Evolutionary conservation across 1,284 basidiomycete genomes (phyloP).

Genomic region (Tetrapyrgos nigripes): DNA sequence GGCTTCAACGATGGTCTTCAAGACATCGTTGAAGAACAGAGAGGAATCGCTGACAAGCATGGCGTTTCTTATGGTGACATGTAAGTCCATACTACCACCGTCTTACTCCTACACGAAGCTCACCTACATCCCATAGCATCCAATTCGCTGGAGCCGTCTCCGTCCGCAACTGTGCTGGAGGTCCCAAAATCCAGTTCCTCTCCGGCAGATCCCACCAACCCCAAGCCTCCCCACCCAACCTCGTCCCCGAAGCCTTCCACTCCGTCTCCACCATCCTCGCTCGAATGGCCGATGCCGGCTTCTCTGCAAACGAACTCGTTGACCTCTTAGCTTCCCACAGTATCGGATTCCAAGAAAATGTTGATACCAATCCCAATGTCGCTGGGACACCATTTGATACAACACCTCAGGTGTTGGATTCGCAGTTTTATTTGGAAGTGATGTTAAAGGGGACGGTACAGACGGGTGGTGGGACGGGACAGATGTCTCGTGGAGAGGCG

Average conservation of each 20-base stretch:
- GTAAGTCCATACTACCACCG: slow-evolving; percentile 23
- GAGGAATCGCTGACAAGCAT: slow-evolving; percentile 39
- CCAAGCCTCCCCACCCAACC: slow-evolving; percentile 31
- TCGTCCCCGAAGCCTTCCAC: slow-evolving; percentile 40
- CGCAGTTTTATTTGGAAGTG: slow-evolving; percentile 41
- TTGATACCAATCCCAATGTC: slow-evolving; percentile 2
- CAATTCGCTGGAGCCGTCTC: slow-evolving; percentile 50
- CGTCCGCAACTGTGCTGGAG: slow-evolving; percentile 43
- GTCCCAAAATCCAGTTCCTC: slow-evolving; percentile 41
- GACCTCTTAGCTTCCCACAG: slow-evolving; percentile 45
- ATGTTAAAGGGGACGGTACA: slow-evolving; percentile 38
- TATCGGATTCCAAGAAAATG: slow-evolving; percentile 39
- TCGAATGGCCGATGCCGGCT: slow-evolving; percentile 46
- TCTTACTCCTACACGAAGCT: slow-evolving; percentile 1
- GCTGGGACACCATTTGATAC: slow-evolving; percentile 41
- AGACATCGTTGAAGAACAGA: slow-evolving; percentile 39
- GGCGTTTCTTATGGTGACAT: slow-evolving; percentile 45
- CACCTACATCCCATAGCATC: slow-evolving; percentile 29
- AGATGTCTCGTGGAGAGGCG: slow-evolving; percentile 21
- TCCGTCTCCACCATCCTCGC: slow-evolving; percentile 37
- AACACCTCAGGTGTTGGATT: slow-evolving; percentile 39
- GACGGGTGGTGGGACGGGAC: slow-evolving; percentile 29
- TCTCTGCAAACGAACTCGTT: slow-evolving; percentile 43
- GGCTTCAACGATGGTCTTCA: slow-evolving; percentile 28
- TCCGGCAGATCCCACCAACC: slow-evolving; percentile 39